phyloP scores from a whole-genome alignment of 768 basidiomycete species.

The Hericium rajendrae region DNA sequence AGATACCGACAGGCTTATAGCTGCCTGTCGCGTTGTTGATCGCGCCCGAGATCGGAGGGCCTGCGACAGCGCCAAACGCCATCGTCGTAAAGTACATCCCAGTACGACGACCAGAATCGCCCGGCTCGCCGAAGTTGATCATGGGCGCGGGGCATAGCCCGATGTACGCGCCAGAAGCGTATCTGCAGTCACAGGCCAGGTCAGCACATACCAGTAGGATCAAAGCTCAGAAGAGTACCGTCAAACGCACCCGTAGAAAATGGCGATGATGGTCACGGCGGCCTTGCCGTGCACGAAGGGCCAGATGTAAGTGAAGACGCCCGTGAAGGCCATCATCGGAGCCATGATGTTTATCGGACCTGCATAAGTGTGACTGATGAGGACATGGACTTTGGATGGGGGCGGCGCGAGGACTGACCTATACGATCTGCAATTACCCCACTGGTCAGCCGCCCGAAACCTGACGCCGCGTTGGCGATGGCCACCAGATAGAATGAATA shows the following conservation, averaged over 20 bases:
- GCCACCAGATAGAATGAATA: constrained; percentile 59
- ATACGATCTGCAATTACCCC: constrained; percentile 47
- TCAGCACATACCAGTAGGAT: background rate
- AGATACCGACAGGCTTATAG: constrained; percentile 45
- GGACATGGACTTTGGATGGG: background rate
- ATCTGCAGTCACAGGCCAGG: constrained; percentile 28
- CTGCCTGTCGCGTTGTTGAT: constrained; percentile 44
- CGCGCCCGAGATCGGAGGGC: constrained; percentile 68
- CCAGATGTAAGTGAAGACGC: constrained; percentile 58
- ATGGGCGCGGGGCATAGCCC: constrained; percentile 47
- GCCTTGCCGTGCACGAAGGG: constrained; percentile 43
- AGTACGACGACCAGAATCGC: constrained; percentile 53
- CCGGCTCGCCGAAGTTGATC: constrained; percentile 48
- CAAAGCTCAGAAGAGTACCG: background rate
- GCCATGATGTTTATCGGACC: constrained; percentile 63
- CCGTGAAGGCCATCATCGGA: constrained; percentile 48
- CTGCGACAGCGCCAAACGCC: constrained; percentile 53
- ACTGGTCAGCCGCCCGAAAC: constrained; percentile 47
- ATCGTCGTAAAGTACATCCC: constrained; percentile 57
- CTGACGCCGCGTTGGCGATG: constrained; percentile 57
- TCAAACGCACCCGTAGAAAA: constrained; percentile 52
- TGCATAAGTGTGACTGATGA: constrained; percentile 13
- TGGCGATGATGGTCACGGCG: constrained; percentile 34
- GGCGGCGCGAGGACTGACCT: constrained; percentile 25
- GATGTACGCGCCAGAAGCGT: constrained; percentile 53